phyloP scores from a whole-genome alignment of 2,329 filamentous ascomycete species.

The Cryphonectria nitschkei region DNA sequence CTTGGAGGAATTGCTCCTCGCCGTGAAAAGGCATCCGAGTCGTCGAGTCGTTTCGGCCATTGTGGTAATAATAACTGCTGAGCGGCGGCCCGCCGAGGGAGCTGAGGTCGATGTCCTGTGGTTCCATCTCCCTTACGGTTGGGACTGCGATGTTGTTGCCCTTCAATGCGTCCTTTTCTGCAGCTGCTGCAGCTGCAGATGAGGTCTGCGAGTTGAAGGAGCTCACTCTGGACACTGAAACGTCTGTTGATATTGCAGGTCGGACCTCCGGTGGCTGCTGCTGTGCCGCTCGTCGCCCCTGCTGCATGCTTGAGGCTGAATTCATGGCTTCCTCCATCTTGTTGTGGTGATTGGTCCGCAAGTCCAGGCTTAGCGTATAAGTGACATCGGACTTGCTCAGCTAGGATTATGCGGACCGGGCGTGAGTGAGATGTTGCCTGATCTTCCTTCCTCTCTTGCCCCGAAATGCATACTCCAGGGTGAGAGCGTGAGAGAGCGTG shows the following conservation, averaged over 20 bases:
- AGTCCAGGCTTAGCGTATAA: neutral
- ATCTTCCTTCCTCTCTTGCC: neutral
- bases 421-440: neutral
- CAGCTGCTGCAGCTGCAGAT: neutral
- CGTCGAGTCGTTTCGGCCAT: slow-evolving; percentile 17
- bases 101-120: slow-evolving; percentile 16
- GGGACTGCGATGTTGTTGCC: neutral
- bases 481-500: neutral
- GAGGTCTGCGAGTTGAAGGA: neutral
- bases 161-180: slow-evolving; percentile 8
- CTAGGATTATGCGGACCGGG: neutral
- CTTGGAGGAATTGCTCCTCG: slow-evolving; percentile 12
- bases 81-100: slow-evolving; percentile 15
- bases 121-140: slow-evolving; percentile 18
- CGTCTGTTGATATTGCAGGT: neutral
- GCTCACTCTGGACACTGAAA: neutral
- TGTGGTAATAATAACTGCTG: neutral
- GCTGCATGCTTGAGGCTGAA: neutral
- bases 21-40: slow-evolving; percentile 26
- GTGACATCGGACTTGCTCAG: neutral
- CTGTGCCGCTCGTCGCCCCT: neutral
- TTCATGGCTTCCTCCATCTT: neutral
- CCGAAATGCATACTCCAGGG: neutral
- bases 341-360: neutral
- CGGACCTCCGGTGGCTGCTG: neutral